A percentile compares a stretch with the other conserved stretches of the same genome.
Evolutionary conservation across 2,329 filamentous ascomycete species (phyloP).

Genomic region (Daldinia sp.): DNA sequence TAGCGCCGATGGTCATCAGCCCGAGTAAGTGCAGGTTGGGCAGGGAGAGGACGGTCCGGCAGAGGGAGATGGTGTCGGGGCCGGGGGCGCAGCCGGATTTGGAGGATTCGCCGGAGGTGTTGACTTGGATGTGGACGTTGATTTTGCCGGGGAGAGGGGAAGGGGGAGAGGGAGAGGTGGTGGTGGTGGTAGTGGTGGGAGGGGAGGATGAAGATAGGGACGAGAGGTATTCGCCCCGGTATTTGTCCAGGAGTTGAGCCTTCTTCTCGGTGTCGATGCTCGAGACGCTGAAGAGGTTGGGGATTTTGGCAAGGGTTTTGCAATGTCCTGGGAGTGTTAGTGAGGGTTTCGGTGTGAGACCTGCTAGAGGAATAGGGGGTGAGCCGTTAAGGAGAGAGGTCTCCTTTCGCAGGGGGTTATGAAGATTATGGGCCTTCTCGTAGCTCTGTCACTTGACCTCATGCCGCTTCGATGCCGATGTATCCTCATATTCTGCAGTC

Average conservation of each 20-base stretch:
- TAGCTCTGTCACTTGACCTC: neutral
- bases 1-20: conserved; percentile 97
- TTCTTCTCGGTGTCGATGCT: conserved; percentile 91
- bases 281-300: conserved; percentile 90
- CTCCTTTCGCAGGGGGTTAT: too few relatives aligned
- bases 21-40: conserved; percentile 78
- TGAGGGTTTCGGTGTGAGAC: neutral
- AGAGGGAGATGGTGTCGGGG: conserved; percentile 68
- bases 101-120: conserved; percentile 86
- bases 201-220: conserved; percentile 41
- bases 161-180: conserved; percentile 35
- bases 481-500: neutral
- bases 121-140: conserved; percentile 89
- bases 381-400: neutral
- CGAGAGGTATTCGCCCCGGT: conserved; percentile 68
- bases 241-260: conserved; percentile 79
- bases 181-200: conserved; percentile 39
- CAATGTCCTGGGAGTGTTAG: conserved; percentile 73
- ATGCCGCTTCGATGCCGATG: neutral
- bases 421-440: neutral
- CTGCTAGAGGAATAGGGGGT: neutral
- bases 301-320: conserved; percentile 83
- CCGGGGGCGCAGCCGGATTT: conserved; percentile 84
- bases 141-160: conserved; percentile 56
- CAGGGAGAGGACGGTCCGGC: conserved; percentile 71